phyloP scores from a whole-genome alignment of 495 filamentous ascomycete genomes.

The Parathielavia appendiculata region DNA sequence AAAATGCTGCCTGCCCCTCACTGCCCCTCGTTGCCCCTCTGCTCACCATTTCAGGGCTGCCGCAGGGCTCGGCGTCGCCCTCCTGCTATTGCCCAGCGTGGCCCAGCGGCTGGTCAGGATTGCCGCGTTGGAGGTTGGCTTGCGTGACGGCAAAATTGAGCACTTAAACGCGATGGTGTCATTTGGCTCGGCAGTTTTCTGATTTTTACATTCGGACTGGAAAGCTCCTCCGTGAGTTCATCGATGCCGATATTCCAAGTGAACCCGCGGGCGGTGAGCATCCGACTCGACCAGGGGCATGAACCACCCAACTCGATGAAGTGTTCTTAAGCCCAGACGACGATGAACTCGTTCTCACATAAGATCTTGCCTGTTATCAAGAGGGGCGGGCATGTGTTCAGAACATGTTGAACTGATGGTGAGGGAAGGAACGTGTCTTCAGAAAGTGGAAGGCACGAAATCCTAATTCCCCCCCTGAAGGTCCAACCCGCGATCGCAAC shows the following conservation, averaged over 20 bases:
- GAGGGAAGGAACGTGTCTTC: too few species aligned
- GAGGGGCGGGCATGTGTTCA: too few species aligned
- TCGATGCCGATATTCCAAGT: background rate
- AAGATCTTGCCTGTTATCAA: too few species aligned
- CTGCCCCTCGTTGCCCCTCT: conserved; percentile 17
- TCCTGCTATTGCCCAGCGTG: background rate
- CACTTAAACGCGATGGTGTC: background rate
- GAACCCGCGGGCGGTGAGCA: too few species aligned
- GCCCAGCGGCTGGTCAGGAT: background rate
- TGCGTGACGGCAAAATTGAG: background rate
- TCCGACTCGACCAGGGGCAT: too few species aligned
- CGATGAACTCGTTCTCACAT: too few species aligned
- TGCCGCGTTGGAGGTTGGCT: background rate
- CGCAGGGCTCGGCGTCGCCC: background rate
- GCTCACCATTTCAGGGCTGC: background rate
- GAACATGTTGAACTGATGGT: too few species aligned
- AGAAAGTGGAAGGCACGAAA: too few species aligned
- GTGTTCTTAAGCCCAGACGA: too few species aligned
- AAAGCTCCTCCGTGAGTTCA: background rate
- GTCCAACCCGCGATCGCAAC: too few species aligned
- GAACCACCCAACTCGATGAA: background rate
- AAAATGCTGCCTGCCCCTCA: conserved; percentile 20
- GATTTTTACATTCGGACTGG: background rate
- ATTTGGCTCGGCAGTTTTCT: background rate
- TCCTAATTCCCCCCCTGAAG: too few species aligned